Base-by-base conservation (phyloP, 495 filamentous ascomycete species). In the Lasiosphaeria miniovina region DNA sequence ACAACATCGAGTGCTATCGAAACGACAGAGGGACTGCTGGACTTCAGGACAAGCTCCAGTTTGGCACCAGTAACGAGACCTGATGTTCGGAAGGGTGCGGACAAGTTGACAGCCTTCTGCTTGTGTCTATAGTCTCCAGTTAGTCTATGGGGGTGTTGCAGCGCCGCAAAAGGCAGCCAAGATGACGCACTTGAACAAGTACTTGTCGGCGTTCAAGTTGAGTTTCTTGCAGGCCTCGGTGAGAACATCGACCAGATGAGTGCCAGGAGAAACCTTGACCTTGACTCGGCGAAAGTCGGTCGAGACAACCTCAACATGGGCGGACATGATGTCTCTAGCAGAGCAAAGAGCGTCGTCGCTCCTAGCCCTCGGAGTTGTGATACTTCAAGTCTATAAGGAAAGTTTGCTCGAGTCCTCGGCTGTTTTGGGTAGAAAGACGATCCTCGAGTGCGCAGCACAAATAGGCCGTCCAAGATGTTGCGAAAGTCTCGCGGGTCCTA, bases 221-320 rank as follows among this genome's bases (percentile, higher is more conserved):
- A 93, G 80, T 73, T 92, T 96, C 58, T 75, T 74, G 68, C 93
- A 98, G 46, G 93, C 93, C 71, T 98, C 90, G 55, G 89, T 80
- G 32, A 95, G 75, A 3, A 98, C 79, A 71, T 97, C 93, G 34
- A 86, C 87, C 56, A 98, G 74, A 59, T 88, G 84, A 60, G 85
- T 96, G 34, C 80, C 81, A 6, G 95, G 91, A 0, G 81, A 87
- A 36, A 93, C 91, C 72, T 94, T 95, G 70, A 98, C 77, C n/a
- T 82, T 88, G 40, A 82, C 81, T 64, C 88, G 82, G 60, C 86
- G 83, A 60, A 89, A 83, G 59, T 88, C 84, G 40, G 87, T 81
- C 68, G 93, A 89, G 49, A 96, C 82, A 41, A 98, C 90, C 61
- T 93, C 86, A 58, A 98, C 89, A 71, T 94, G 89, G 38, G 93